phyloP scores from a whole-genome alignment of 306 rosid species.

The Amphicarpaea edgeworthii region DNA sequence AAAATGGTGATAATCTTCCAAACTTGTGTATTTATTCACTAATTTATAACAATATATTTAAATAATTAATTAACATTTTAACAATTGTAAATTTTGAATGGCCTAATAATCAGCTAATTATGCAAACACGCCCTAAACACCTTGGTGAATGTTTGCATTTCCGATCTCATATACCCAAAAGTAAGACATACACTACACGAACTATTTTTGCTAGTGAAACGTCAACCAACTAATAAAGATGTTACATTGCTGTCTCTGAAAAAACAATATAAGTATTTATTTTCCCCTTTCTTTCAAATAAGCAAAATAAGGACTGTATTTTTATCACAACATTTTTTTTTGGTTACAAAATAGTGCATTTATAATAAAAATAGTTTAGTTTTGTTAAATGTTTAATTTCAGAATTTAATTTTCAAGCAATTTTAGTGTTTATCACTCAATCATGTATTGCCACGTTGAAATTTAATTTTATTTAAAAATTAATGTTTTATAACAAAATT shows the following conservation, averaged over 20 bases:
- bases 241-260: neutral
- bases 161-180: neutral
- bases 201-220: neutral
- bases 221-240: no score
- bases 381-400: neutral
- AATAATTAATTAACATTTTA: neutral
- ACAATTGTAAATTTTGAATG: neutral
- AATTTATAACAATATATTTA: neutral
- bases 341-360: no score
- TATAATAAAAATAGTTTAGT: neutral
- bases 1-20: neutral
- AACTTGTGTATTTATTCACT: neutral
- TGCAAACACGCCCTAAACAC: neutral
- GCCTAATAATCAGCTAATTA: neutral
- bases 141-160: neutral
- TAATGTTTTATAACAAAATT: no score
- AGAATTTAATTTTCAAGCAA: neutral
- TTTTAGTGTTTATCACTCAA: neutral
- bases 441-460: neutral
- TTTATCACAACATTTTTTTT: neutral
- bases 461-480: neutral
- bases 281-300: no score
- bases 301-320: neutral
- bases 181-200: neutral
- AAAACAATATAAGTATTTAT: neutral